Conservation (phyloP, 306 rosid genomes). For the Medicago lupulina region DNA sequence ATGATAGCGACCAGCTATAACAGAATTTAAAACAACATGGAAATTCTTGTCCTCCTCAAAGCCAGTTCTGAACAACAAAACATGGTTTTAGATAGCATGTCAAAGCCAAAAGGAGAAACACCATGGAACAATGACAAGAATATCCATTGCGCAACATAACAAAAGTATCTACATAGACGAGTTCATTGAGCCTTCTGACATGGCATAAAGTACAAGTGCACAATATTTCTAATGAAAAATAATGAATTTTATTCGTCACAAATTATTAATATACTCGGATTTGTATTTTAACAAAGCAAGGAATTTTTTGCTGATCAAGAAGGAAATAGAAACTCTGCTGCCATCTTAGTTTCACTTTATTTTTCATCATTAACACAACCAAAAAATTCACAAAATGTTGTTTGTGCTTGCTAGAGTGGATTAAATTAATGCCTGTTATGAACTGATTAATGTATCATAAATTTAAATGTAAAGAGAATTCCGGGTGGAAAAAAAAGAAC, state of each 20-base stretch:
- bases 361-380: neutral
- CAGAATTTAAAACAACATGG: slow-evolving; percentile 92
- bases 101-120: slow-evolving; percentile 32
- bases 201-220: neutral
- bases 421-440: neutral
- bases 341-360: slow-evolving; percentile 19
- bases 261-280: neutral
- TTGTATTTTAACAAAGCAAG: slow-evolving; percentile 22
- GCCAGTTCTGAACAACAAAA: slow-evolving; percentile 85
- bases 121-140: neutral
- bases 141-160: slow-evolving; percentile 17
- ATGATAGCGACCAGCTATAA: slow-evolving; percentile 97
- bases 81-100: slow-evolving; percentile 45
- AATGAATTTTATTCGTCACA: slow-evolving; percentile 19
- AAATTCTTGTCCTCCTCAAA: slow-evolving; percentile 99
- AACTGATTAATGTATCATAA: slow-evolving; percentile 19
- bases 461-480: slow-evolving; percentile 28
- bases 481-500: neutral
- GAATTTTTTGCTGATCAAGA: neutral
- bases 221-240: slow-evolving; percentile 9
- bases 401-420: neutral
- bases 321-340: slow-evolving; percentile 12
- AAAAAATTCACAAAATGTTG: neutral
- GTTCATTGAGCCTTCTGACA: neutral
- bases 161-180: neutral